phyloP scores from a whole-genome alignment of 2,329 filamentous ascomycete species.

The Talaromyces sp. region DNA sequence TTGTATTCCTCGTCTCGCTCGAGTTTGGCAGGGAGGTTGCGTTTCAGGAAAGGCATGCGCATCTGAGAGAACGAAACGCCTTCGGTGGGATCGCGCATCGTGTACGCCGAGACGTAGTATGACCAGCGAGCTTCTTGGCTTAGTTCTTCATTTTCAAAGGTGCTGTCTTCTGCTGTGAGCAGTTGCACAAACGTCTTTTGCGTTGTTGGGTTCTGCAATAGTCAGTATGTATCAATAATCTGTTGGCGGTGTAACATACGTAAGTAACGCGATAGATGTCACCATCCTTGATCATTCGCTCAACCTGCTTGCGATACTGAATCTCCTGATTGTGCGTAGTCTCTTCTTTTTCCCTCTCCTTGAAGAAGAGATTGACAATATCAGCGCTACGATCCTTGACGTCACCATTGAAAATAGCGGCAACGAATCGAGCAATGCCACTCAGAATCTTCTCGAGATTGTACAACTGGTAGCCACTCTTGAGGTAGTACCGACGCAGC shows the following conservation, averaged over 20 bases:
- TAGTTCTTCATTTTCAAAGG: conserved; percentile 70
- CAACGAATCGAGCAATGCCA: conserved; percentile 73
- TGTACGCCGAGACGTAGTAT: conserved; percentile 91
- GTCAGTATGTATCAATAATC: neutral
- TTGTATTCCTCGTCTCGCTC: conserved; percentile 60
- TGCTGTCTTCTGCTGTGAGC: conserved; percentile 79
- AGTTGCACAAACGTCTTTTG: conserved; percentile 72
- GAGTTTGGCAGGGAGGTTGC: conserved; percentile 64
- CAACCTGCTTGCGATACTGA: conserved; percentile 83
- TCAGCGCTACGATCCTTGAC: conserved; percentile 91
- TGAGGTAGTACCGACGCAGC: conserved; percentile 85
- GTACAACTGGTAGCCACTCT: conserved; percentile 89
- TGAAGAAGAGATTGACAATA: conserved; percentile 81
- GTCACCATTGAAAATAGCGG: conserved; percentile 80
- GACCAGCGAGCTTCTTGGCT: conserved; percentile 70
- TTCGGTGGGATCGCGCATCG: conserved; percentile 83
- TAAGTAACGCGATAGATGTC: conserved; percentile 88
- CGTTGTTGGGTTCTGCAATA: conserved; percentile 58
- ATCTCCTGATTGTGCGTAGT: conserved; percentile 89
- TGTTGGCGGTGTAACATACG: conserved; percentile 57
- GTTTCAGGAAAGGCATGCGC: conserved; percentile 65
- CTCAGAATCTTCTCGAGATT: conserved; percentile 85
- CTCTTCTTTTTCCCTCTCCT: conserved; percentile 74
- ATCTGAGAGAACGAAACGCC: conserved; percentile 65
- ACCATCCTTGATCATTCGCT: conserved; percentile 87